Evolutionary conservation across 805 yeast species (phyloP), one percentile per base, ranked within the genome.

Genomic region (Spathaspora arborariae): DNA sequence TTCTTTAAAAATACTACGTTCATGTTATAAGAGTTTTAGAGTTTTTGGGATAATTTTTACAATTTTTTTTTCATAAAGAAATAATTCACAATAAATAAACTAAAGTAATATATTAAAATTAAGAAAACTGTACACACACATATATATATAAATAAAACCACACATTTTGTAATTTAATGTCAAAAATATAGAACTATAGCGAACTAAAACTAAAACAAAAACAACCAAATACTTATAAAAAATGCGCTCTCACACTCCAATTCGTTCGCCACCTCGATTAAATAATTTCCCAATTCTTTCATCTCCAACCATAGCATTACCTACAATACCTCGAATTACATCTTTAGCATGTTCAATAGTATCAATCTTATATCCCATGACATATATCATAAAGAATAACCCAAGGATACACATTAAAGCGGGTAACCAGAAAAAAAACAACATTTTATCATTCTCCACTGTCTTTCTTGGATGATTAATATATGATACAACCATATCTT

Each of bases 361-460:
- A 45, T 65, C 69, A 43, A 70, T 59, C 53, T 60, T 58, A 57
- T 65, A 67, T 3, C 75, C 76, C 58, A 71, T 63, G 15, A 69
- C 60, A n/a, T 64, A 58, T 20, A 70, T 59, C 55, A 76, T 62
- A 45, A 77, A 70, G 54, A 75, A 70, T 5, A 81, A 66, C 2
- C 81, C 67, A 15, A 83, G 64, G 26, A 87, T 60, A 18, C 84
- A 55, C 44, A 88, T 67, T 62, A 80, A 65, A 34, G 87, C 76
- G 11, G 97, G 97, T 48, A 90, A 67, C 97, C 97, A 91, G 76
- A 91, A 90, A 62, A 91, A 88, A 50, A 88, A 68, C 52, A 91
- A 72, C 88, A 89, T 85, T 58, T 80, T 84, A 65, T 91, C 97
- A 57, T 88, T 85, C 55, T 72, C 74, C 33, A 79, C 68, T 0